Evolutionary conservation across 164 flowering plant genomes (phyloP).

Genomic region (Protea cynaroides): DNA sequence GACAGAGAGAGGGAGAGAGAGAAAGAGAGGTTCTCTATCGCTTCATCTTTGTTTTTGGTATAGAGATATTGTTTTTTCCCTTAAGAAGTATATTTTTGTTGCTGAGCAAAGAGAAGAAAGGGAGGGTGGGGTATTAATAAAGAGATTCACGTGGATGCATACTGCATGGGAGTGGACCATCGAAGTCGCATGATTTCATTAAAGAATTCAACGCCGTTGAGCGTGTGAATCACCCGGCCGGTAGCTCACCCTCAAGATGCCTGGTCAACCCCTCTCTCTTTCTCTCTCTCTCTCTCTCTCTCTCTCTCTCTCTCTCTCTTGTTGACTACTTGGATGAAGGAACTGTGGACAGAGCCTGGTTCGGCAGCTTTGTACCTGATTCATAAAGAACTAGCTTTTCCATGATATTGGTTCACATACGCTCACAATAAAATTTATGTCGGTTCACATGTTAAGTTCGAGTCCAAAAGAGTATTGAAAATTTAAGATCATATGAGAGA

Average conservation of each 20-base stretch:
- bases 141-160: slow-evolving; percentile 16
- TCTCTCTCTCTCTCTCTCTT: slow-evolving; percentile 12
- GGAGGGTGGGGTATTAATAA: slow-evolving; percentile 6
- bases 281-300: slow-evolving; percentile 22
- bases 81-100: too few species aligned
- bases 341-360: neutral
- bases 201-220: slow-evolving; percentile 96
- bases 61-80: neutral
- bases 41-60: neutral
- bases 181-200: slow-evolving; percentile 77
- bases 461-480: too few species aligned
- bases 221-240: slow-evolving; percentile 79
- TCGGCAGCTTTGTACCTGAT: slow-evolving; percentile 13
- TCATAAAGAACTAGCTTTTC: too few species aligned
- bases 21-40: neutral
- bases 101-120: neutral
- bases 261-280: slow-evolving; percentile 57
- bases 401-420: too few species aligned
- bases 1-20: neutral
- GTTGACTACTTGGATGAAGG: slow-evolving; percentile 1
- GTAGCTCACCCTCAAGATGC: slow-evolving; percentile 97
- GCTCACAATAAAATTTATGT: too few species aligned
- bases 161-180: slow-evolving; percentile 28
- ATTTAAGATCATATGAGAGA: too few species aligned
- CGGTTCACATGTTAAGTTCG: too few species aligned